Evolutionary conservation across 2,329 filamentous ascomycete species (phyloP).

Genomic region (Domatiomyces catenatus): DNA sequence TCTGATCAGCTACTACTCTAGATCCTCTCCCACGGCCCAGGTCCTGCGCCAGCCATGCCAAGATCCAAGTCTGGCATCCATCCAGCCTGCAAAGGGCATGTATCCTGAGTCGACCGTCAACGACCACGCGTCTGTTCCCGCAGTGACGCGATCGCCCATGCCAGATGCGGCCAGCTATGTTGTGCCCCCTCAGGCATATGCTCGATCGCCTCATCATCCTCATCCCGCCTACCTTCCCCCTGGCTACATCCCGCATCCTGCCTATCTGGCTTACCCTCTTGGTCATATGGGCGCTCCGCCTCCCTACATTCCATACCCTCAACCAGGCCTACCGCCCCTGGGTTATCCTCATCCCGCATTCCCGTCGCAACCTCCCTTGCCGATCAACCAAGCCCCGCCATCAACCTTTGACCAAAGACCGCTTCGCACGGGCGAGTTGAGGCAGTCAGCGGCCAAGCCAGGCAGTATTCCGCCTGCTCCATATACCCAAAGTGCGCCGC

Average conservation of each 20-base stretch:
- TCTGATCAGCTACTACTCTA: slow-evolving; percentile 90
- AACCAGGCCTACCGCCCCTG: slow-evolving; percentile 9
- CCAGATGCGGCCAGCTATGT: slow-evolving; percentile 39
- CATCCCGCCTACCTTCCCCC: slow-evolving; percentile 25
- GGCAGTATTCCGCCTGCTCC: slow-evolving; percentile 22
- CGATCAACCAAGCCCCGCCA: slow-evolving; percentile 13
- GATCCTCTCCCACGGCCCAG: slow-evolving; percentile 56
- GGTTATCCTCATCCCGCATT: slow-evolving; percentile 8
- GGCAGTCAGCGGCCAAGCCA: slow-evolving; percentile 21
- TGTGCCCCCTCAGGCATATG: slow-evolving; percentile 38
- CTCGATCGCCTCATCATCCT: slow-evolving; percentile 27
- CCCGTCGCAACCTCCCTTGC: slow-evolving; percentile 7
- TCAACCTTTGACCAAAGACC: slow-evolving; percentile 16
- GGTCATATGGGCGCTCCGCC: slow-evolving; percentile 31
- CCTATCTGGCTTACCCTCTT: slow-evolving; percentile 28
- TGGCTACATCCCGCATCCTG: slow-evolving; percentile 17
- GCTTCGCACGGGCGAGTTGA: slow-evolving; percentile 15
- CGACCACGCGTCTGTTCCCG: slow-evolving; percentile 64
- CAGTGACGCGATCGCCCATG: slow-evolving; percentile 62
- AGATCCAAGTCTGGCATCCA: slow-evolving; percentile 64
- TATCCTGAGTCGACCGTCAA: slow-evolving; percentile 92
- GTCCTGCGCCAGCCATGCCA: slow-evolving; percentile 67
- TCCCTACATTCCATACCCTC: slow-evolving; percentile 10
- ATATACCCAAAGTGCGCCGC: slow-evolving; percentile 19
- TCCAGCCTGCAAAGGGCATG: slow-evolving; percentile 81